Base-by-base conservation (phyloP, 495 filamentous ascomycete genomes). In the Aspergillus avenaceus region DNA sequence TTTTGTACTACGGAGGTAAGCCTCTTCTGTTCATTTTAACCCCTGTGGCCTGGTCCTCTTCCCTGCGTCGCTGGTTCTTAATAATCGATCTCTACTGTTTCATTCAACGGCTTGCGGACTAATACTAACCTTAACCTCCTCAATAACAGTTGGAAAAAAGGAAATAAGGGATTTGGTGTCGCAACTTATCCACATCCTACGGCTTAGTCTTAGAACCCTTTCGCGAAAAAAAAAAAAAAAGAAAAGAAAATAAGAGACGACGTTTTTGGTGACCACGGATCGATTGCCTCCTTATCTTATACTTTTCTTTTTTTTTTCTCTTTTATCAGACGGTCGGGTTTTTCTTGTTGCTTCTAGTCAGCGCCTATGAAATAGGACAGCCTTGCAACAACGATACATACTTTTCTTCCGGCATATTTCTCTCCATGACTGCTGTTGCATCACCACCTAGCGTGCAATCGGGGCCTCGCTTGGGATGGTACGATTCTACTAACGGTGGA, bases 341-440 rank as follows among this genome's bases (percentile, higher is more conserved):
- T 41, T 36, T 28, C 50, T 21, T 28, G 51, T 42, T 49, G 48
- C 47, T 41, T 59, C 44, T 45, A 57, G 18, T 40, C 46, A 58
- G 58, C 47, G 53, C 55, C 54, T 52, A 60, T 56, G 55, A 52
- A 25, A 54, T 58, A 58, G 40, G 38, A 41, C 37, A 29, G 44
- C 5, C 49, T 40, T 29, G 44, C 7, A 52, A 50, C 45, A 47
- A 37, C 46, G 40, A 29, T 29, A 48, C 32, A 45, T 49, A 54
- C 55, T 19, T 36, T 56, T 48, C 41, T n/a, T n/a, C 51, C 41
- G 52, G 56, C 60, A 64, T 67, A 65, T 59, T 75, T 73, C n/a
- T n/a, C 67, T 72, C 71, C 67, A 98, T 98, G 93, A 98, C 93
- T 81, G 93, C 93, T 70, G 92, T 98, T 72, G 93, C 91, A 63